Conservation (phyloP, 306 rosid species). For the Vigna angularis region DNA sequence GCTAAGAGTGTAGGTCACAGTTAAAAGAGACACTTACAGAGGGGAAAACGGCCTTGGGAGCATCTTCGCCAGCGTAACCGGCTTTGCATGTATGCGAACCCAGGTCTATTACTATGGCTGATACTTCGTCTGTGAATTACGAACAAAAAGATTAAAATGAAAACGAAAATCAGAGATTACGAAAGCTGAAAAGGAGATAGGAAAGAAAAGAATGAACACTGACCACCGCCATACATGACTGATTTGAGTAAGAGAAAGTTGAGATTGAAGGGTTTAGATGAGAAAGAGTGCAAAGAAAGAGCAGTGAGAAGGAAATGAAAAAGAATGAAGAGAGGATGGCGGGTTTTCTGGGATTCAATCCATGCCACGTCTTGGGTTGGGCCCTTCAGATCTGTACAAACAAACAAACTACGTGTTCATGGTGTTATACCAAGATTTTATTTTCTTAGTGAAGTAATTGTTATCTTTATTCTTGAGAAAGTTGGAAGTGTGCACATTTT, state of each 20-base stretch:
- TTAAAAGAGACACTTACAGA: conserved; percentile 59
- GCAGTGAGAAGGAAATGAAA: background rate
- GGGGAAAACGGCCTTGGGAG: conserved; percentile 96
- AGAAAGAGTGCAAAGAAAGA: conserved; percentile 38
- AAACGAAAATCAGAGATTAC: conserved; percentile 3
- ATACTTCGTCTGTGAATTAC: conserved; percentile 81
- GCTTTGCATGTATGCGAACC: conserved; percentile 99
- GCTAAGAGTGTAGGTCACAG: background rate
- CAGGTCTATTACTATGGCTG: conserved; percentile 88
- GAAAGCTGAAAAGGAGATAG: background rate
- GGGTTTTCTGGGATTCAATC: background rate
- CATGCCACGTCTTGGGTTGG: too few species aligned
- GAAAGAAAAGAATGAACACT: conserved; percentile 37
- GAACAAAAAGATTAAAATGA: background rate
- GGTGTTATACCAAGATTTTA: too few species aligned
- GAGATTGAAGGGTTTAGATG: background rate
- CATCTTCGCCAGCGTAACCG: conserved; percentile 99
- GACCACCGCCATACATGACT: conserved; percentile 96
- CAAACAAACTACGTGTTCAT: too few species aligned
- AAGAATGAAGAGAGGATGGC: background rate
- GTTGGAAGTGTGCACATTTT: too few species aligned
- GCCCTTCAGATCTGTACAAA: too few species aligned
- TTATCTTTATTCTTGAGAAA: too few species aligned
- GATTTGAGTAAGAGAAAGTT: conserved; percentile 23
- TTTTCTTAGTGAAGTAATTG: too few species aligned